These are phyloP conservation scores for Botryotinia globosa DNA, from an alignment of 2,329 filamentous ascomycete species.

Conservation along the genomic window DNA sequence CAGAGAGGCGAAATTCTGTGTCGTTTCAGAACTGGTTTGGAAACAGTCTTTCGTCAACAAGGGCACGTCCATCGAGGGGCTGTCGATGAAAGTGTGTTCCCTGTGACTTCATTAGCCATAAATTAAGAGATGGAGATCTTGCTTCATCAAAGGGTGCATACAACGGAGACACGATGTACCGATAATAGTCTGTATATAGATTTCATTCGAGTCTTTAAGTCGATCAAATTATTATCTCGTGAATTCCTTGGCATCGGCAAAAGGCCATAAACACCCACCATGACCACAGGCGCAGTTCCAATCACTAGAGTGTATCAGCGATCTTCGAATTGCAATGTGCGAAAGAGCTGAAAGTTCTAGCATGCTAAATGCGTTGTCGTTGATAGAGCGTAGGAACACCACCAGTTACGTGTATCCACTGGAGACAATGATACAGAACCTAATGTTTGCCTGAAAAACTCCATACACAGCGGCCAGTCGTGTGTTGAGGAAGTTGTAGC, in stretches of 20 bases:
- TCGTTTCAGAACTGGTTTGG: conserved; percentile 3
- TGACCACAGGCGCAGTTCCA: too few relatives aligned
- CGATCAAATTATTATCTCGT: background rate
- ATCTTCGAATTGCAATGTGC: background rate
- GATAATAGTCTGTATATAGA: background rate
- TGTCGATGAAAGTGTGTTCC: background rate
- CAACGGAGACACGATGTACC: background rate
- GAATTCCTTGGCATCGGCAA: background rate
- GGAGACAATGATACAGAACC: background rate
- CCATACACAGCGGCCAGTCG: background rate
- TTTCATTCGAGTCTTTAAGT: background rate
- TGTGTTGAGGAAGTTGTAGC: background rate
- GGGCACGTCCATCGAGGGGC: background rate
- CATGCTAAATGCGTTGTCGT: background rate
- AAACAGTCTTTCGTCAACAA: background rate
- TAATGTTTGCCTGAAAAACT: background rate
- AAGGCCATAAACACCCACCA: background rate
- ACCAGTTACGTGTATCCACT: background rate
- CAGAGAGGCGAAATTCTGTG: background rate
- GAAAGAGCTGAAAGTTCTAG: background rate
- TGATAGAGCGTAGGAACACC: background rate
- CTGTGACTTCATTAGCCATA: background rate
- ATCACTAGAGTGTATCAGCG: background rate
- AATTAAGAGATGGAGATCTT: background rate
- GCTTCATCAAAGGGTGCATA: background rate